A percentile compares a stretch with the other conserved stretches of the same genome.
These are phyloP conservation scores for Aspergillus brasiliensis DNA, from an alignment of 2,329 filamentous ascomycete species.

Conservation along the genomic window DNA sequence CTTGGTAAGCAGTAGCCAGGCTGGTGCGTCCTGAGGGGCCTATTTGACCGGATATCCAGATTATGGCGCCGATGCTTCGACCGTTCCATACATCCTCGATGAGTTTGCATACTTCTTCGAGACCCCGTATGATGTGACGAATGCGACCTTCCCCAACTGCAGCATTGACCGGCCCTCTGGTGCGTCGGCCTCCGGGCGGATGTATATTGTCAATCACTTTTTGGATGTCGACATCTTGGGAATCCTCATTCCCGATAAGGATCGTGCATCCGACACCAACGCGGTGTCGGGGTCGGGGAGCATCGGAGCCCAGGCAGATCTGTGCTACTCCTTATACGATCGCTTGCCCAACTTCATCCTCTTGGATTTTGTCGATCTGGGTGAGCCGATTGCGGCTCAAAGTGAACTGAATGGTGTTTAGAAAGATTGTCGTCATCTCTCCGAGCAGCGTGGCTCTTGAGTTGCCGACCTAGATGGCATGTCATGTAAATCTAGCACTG, in stretches of 20 bases:
- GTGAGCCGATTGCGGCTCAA: conserved; percentile 46
- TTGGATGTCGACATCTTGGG: conserved; percentile 47
- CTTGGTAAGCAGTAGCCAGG: conserved; percentile 32
- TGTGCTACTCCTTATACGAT: conserved; percentile 43
- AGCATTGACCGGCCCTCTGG: conserved; percentile 47
- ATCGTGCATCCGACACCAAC: conserved; percentile 44
- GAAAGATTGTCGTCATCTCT: neutral
- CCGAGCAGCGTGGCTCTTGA: too few relatives aligned
- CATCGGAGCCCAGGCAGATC: conserved; percentile 45
- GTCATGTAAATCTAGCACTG: neutral
- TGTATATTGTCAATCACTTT: conserved; percentile 55
- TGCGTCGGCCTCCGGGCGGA: conserved; percentile 41
- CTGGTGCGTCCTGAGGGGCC: neutral
- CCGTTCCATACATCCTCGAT: conserved; percentile 46
- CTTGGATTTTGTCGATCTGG: conserved; percentile 50
- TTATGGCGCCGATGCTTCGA: conserved; percentile 41
- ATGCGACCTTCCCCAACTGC: conserved; percentile 45
- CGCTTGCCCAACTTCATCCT: conserved; percentile 47
- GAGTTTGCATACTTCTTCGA: conserved; percentile 52
- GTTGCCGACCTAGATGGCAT: neutral
- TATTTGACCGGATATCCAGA: conserved; percentile 28
- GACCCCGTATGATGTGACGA: conserved; percentile 47
- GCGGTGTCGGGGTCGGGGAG: conserved; percentile 45
- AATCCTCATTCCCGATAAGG: conserved; percentile 46
- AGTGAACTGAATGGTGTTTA: conserved; percentile 42